Conservation (phyloP, 164 flowering plant genomes). For the Dillenia turbinata region DNA sequence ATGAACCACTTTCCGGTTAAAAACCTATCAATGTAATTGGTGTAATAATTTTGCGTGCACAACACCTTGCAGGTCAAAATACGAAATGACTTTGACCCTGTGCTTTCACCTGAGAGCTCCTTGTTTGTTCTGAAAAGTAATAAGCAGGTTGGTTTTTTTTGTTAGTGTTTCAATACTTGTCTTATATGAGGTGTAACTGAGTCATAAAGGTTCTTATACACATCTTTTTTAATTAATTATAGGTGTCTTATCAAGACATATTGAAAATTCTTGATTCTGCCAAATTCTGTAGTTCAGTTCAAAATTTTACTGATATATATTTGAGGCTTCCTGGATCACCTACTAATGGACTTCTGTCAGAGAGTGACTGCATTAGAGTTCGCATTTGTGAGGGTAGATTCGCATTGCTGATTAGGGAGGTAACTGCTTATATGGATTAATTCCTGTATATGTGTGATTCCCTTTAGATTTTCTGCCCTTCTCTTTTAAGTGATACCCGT, state of each 20-base stretch:
- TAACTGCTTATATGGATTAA: slow-evolving; percentile 21
- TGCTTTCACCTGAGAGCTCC: slow-evolving; percentile 98
- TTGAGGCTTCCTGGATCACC: slow-evolving; percentile 77
- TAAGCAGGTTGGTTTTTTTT: slow-evolving; percentile 54
- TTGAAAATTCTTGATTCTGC: slow-evolving; percentile 75
- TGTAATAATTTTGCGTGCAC: background rate
- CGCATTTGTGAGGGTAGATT: slow-evolving; percentile 98
- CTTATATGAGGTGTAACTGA: background rate
- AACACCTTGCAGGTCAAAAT: slow-evolving; percentile 73
- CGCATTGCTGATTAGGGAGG: slow-evolving; percentile 96
- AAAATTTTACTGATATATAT: slow-evolving; percentile 88
- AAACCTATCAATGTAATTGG: too few relatives aligned
- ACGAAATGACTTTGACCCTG: slow-evolving; percentile 98
- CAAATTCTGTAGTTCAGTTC: slow-evolving; percentile 89
- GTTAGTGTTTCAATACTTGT: background rate
- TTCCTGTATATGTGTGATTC: background rate
- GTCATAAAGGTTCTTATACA: too few relatives aligned
- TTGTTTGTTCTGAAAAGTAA: slow-evolving; percentile 93
- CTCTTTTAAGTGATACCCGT: too few relatives aligned
- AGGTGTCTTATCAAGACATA: slow-evolving; percentile 93
- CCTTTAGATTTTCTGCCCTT: too few relatives aligned
- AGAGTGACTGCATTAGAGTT: slow-evolving; percentile 94
- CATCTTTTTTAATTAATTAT: slow-evolving; percentile 6
- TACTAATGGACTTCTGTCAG: slow-evolving; percentile 72
- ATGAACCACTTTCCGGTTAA: background rate